Base-by-base conservation (phyloP, 257 asterid genomes). In the Nicotiana sylvestris region DNA sequence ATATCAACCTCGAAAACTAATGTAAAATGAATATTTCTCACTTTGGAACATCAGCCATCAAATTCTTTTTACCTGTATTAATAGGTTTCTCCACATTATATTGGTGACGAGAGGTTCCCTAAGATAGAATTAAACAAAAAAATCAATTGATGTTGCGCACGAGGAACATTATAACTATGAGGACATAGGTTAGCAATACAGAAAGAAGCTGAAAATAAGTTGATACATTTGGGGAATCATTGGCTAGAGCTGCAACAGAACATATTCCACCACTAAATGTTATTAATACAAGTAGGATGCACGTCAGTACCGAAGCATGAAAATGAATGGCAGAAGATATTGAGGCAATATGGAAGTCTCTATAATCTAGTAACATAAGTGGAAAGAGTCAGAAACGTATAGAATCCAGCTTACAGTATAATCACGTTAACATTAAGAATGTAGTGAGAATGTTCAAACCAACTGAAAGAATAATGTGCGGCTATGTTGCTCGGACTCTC, bases 71-170 rank as follows among this genome's bases (percentile, higher is more conserved):
- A 95, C 99, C 99, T 95, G 99, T 83, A 95, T 83, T 64, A 94
- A 33, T 88, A 94, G 83, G 88, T 96, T 96, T 91, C 99, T 92
- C 99, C 99, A 96, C 99, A 96, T 93, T 84, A 94, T 90, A 86
- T 96, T 94, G 81, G 99, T 94, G 79, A 96, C 92, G 11, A 96
- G 92, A 84, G 99, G 99, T 86, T 95, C 99, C 97, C 99, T 95
- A 82, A 65, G 87, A 89, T 32, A 43, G 57, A 85, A 81, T 51
- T 17, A 76, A 18, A 77, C 21, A 32, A 67, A 64, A 21, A n/a
- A 76, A 81, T 77, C 29, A 74, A 35, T 53, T n/a, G 12, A 49
- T 37, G 32, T 2, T 39, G 62, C 16, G 3, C 37, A 70, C 4
- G 3, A 46, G 61, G 49, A 74, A 74, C 62, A 74, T 12, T 13